Evolutionary conservation across 768 basidiomycete species (phyloP).

Genomic region (Auricularia cornea): DNA sequence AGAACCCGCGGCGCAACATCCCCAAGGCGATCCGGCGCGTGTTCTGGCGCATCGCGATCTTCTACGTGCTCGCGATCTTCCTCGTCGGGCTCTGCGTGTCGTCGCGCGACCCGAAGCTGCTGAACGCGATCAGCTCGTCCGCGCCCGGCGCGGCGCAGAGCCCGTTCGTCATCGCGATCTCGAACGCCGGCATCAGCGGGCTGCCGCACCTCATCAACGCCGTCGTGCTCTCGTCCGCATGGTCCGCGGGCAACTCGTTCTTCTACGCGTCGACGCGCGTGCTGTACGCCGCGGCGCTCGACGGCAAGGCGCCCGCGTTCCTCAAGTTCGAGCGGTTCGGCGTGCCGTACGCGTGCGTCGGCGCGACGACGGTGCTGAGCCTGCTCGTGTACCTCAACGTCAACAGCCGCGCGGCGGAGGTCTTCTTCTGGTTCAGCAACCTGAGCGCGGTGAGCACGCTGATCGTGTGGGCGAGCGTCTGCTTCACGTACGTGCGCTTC

Average conservation of each 20-base stretch:
- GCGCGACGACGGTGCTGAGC: background rate
- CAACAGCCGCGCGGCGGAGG: conserved; percentile 13
- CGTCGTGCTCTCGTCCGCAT: conserved; percentile 25
- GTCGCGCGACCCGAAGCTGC: conserved; percentile 22
- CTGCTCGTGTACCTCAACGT: conserved; percentile 26
- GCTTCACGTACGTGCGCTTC: conserved; percentile 29
- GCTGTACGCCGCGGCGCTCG: conserved; percentile 47
- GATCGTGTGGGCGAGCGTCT: conserved; percentile 28
- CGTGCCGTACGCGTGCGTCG: conserved; percentile 49
- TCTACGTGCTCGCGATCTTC: conserved; percentile 21
- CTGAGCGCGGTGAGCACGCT: conserved; percentile 11
- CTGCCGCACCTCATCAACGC: conserved; percentile 26
- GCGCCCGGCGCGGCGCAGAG: conserved; percentile 18
- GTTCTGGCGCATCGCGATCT: conserved; percentile 31
- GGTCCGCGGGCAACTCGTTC: conserved; percentile 18
- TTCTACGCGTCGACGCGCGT: conserved; percentile 39
- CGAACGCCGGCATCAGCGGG: conserved; percentile 30
- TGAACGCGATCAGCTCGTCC: conserved; percentile 19
- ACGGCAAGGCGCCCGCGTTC: conserved; percentile 48
- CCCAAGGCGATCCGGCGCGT: conserved; percentile 34
- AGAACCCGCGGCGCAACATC: conserved; percentile 33
- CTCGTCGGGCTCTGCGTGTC: conserved; percentile 28
- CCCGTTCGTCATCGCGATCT: conserved; percentile 33
- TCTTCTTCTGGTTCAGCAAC: conserved; percentile 2
- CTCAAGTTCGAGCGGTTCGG: conserved; percentile 48